Evolutionary conservation across 2,329 filamentous ascomycete species (phyloP).

Genomic region (Trichoderma brevicompactum): DNA sequence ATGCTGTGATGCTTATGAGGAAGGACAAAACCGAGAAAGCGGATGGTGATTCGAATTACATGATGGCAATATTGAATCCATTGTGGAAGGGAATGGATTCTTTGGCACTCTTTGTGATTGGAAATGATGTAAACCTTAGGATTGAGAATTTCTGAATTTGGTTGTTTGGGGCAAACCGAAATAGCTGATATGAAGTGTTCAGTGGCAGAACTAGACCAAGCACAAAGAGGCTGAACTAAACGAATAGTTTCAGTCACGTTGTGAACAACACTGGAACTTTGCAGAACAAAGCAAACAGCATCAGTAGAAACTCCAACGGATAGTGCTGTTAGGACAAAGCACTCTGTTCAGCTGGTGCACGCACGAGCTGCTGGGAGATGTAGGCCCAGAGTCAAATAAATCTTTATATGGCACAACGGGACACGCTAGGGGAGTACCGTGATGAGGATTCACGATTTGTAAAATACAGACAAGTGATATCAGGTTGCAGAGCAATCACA

Average conservation of each 20-base stretch:
- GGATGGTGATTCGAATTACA: not conserved
- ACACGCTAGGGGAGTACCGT: not conserved
- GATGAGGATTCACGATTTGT: not conserved
- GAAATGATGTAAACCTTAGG: not conserved
- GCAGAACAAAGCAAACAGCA: not conserved
- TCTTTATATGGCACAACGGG: not conserved
- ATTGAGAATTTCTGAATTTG: not conserved
- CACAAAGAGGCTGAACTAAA: not conserved
- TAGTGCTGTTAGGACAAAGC: not conserved
- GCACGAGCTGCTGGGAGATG: not conserved
- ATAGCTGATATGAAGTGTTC: not conserved
- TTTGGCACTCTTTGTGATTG: not conserved
- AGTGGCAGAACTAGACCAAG: not conserved
- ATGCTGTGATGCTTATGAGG: not conserved
- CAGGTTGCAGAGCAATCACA: not conserved
- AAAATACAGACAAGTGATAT: not conserved
- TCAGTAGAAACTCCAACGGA: not conserved
- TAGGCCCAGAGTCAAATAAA: not conserved
- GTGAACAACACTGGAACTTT: not conserved
- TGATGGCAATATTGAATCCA: not conserved
- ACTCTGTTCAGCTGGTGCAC: not conserved
- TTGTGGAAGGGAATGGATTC: not conserved
- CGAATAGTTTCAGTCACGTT: not conserved
- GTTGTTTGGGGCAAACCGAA: not conserved
- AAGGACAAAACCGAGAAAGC: not conserved